Evolutionary conservation across 441 rosid genomes (phyloP).

Genomic region (Syzygium syzygioides): DNA sequence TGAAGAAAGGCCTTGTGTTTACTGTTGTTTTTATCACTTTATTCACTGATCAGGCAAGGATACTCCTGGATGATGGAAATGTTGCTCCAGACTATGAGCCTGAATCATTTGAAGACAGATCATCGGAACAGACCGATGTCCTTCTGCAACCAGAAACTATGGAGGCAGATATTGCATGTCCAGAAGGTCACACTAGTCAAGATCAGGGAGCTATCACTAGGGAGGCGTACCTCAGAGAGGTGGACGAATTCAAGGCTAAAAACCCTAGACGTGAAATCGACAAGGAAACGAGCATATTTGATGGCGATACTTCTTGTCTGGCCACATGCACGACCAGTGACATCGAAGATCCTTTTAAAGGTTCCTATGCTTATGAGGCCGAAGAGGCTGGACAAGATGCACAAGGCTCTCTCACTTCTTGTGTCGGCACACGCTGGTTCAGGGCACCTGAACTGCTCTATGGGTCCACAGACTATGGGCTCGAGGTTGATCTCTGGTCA

Average conservation of each 20-base stretch:
- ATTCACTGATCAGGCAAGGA: constrained; percentile 63
- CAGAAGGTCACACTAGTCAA: constrained; percentile 20
- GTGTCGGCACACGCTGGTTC: constrained; percentile 96
- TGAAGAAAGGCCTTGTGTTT: neutral
- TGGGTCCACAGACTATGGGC: constrained; percentile 75
- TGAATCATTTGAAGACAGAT: constrained; percentile 20
- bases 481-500: constrained; percentile 85
- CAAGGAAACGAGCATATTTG: constrained; percentile 51
- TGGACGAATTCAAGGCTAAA: constrained; percentile 48
- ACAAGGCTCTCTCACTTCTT: constrained; percentile 64
- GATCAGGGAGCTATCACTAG: constrained; percentile 22
- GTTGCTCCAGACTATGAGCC: constrained; percentile 32
- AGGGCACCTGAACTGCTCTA: constrained; percentile 86
- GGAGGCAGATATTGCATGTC: constrained; percentile 25
- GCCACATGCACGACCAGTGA: constrained; percentile 81
- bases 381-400: constrained; percentile 45
- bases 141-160: constrained; percentile 22
- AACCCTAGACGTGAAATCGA: constrained; percentile 41
- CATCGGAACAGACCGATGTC: constrained; percentile 25
- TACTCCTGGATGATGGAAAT: constrained; percentile 57
- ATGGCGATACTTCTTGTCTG: constrained; percentile 70
- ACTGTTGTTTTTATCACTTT: neutral
- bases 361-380: constrained; percentile 47
- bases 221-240: constrained; percentile 52
- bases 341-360: constrained; percentile 50